phyloP scores from a whole-genome alignment of 768 basidiomycete genomes.

The Sporobolomyces roseus region DNA sequence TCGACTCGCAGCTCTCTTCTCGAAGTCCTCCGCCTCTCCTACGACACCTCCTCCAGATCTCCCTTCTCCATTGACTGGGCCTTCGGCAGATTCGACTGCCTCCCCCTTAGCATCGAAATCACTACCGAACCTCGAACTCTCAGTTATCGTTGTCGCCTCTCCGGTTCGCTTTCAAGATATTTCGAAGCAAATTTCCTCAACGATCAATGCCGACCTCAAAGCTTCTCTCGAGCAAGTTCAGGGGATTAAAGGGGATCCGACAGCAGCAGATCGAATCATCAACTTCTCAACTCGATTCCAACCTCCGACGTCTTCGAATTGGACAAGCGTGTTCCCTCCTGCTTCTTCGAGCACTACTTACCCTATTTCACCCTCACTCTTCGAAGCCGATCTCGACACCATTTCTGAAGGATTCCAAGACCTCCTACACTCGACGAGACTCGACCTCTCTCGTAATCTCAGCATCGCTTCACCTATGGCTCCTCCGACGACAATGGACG shows the following conservation, averaged over 20 bases:
- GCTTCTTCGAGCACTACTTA: constrained; percentile 5
- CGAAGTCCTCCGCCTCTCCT: constrained; percentile 50
- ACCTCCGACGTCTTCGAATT: constrained; percentile 58
- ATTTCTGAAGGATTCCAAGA: constrained; percentile 46
- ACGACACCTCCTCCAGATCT: constrained; percentile 52
- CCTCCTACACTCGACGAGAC: constrained; percentile 31
- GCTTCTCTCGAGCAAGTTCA: constrained; percentile 53
- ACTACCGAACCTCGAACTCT: constrained; percentile 26
- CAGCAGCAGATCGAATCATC: constrained; percentile 18
- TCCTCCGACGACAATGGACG: constrained; percentile 49
- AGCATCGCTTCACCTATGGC: constrained; percentile 48
- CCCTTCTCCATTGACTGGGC: constrained; percentile 46
- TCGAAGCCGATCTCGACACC: constrained; percentile 40
- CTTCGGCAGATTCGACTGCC: neutral
- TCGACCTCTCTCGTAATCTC: constrained; percentile 53
- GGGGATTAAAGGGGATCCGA: constrained; percentile 3
- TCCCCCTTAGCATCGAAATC: neutral
- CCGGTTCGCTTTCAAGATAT: constrained; percentile 14
- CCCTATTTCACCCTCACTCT: constrained; percentile 31
- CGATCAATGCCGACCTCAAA: constrained; percentile 40
- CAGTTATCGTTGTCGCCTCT: constrained; percentile 14
- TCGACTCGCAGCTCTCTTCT: constrained; percentile 47
- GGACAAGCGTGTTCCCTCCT: constrained; percentile 18
- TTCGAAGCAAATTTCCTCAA: constrained; percentile 15
- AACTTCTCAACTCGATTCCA: constrained; percentile 55